Evolutionary conservation across 2,329 filamentous ascomycete species (phyloP), one percentile per base, ranked within the genome.

Genomic region (Colletotrichum echinochloae): DNA sequence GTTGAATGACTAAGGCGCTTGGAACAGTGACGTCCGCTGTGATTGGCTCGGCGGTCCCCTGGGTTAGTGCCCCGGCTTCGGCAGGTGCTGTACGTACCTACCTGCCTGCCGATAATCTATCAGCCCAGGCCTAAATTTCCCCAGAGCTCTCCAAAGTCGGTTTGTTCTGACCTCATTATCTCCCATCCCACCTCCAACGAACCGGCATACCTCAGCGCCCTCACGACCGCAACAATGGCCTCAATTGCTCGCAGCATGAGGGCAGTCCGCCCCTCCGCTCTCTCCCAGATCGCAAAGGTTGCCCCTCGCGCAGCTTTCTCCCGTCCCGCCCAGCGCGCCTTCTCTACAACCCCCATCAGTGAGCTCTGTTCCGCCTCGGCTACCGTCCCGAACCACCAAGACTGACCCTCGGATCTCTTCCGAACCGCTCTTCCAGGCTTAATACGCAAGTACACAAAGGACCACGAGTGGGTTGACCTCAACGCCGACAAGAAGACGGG

Each of bases 381-480:
- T 62, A 23, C 60, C 55, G 26, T 33, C 46, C 65, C 66, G 28
- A 51, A 60, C 12, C 46, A 23, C 35, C 57, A 26, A 48, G 65
- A 65, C 67, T 64, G 37, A 68, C 55, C 59, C 54, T 65, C 55
- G 63, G 52, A 61, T 51, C 26, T 55, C 26, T 35, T 49, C 39
- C 56, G 63, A 28, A 26, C 72, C 54, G 65, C 55, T 12, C 35
- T 33, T 33, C 8, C 73, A 93, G 91, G 83, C 77, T 84, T 86
- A 65, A 84, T 88, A 74, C 95, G 96, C 84, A 93, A 91, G 81
- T 99, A 97, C 87, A 98, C 96, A 74, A 92, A 95, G 81, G 95
- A 98, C 80, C 96, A 99, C 87, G 96, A 99, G 86, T 99, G 96
- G 96, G 91, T 99, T 80, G 94, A 98, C 83, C 85, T 97, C 71